Base-by-base conservation (phyloP, 31 red algal genomes). In the Porphyra umbilicalis region DNA sequence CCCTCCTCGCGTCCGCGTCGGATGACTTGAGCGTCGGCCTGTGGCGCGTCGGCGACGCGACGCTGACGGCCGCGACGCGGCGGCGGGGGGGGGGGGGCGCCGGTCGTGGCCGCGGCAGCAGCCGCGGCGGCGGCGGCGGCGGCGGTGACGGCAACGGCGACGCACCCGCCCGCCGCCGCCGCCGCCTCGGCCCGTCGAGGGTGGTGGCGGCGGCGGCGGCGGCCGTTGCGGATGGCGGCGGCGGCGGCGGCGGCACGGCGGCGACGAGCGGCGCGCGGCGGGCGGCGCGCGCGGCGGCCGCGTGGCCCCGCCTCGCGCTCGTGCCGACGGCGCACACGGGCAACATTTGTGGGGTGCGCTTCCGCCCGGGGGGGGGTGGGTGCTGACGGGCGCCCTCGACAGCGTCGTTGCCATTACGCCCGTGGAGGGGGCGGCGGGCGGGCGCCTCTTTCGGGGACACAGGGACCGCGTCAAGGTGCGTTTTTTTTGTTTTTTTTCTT, bases 311-410 rank as follows among this genome's bases (percentile, higher is more conserved):
- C 25, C 25, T 71, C 25, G 57, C 57, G 20, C 57, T 71, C 25
- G 76, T 78, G 34, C 32, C 34, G 7, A 78, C 76, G 1, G 25
- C 76, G 76, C 76, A 78, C 35, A 35, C 35, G 76, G 76, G 34
- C 76, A 78, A 78, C 76, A 20, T 78, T 14, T 78, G 31, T 78
- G 76, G 76, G 15, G 76, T 78, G 33, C 76, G 76, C 76, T 78
- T 78, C 76, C 35, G 32, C 4, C 76, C 76, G 32, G 32, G 76
- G 32, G 34, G 34, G 35, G 35, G 34, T 78, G 32, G 76, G 34
- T 78, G 35, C 15, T 78, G 76, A 35, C 76, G 35, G 76, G 76
- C 33, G 76, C 34, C 0, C 31, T 78, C 30, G 76, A 78, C 35
- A 14, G 34, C 8, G 15, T 35, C 25, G 76, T 78, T 14, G 32